A percentile compares a stretch with the other conserved stretches of the same genome.
Conservation (phyloP, 1,284 basidiomycete species). For the Tilletiopsis washingtonensis region DNA sequence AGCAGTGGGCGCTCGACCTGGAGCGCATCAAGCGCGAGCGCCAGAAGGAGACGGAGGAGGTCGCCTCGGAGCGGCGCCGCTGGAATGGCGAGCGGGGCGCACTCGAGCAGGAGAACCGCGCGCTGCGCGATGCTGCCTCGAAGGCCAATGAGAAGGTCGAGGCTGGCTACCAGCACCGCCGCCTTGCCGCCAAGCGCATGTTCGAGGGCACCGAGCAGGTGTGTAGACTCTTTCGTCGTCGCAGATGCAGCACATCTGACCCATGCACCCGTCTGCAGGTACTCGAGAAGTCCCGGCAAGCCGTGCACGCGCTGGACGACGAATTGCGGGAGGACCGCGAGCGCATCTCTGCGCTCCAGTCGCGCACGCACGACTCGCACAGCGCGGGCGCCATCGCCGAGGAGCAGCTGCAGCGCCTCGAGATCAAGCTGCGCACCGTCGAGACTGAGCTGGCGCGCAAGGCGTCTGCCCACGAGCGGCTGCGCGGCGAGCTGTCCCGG, state of each 20-base stretch:
- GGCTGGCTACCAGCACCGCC: too few relatives aligned
- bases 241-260: too few relatives aligned
- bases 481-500: conserved; percentile 21
- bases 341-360: neutral
- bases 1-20: conserved; percentile 20
- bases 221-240: too few relatives aligned
- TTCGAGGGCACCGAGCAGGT: too few relatives aligned
- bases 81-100: neutral
- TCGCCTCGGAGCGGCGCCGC: too few relatives aligned
- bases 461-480: conserved; percentile 13
- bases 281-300: too few relatives aligned
- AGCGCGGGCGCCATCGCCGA: neutral
- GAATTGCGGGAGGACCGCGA: conserved; percentile 3
- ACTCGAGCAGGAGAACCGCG: conserved; percentile 4
- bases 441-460: conserved; percentile 4
- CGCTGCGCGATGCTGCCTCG: neutral
- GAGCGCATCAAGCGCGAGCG: conserved; percentile 12
- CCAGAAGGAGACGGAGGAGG: too few relatives aligned
- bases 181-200: too few relatives aligned
- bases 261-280: too few relatives aligned
- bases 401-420: conserved; percentile 1
- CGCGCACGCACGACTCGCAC: neutral
- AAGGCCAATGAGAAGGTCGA: neutral
- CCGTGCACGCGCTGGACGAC: too few relatives aligned
- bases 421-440: neutral